Conservation (phyloP, 345 rosid genomes). For the Noccaea caerulescens region DNA sequence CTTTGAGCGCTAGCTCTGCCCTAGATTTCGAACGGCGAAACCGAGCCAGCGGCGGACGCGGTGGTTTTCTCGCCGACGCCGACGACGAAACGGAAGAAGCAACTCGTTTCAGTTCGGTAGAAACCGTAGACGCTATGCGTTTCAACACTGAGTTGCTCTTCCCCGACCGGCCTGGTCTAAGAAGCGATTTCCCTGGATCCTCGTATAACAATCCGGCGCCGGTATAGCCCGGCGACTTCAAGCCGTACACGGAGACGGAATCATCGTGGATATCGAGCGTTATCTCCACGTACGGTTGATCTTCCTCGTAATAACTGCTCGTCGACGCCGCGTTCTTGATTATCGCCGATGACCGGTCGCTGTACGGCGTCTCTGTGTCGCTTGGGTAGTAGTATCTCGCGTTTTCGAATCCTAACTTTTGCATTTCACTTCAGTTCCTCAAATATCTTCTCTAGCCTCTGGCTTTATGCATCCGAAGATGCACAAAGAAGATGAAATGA, state of each 20-base stretch:
- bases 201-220: slow-evolving; percentile 49
- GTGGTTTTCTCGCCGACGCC: slow-evolving; percentile 40
- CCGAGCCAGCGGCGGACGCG: slow-evolving; percentile 37
- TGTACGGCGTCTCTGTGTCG: slow-evolving; percentile 29
- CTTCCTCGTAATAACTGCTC: slow-evolving; percentile 20
- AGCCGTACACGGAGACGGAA: slow-evolving; percentile 79
- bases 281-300: slow-evolving; percentile 70
- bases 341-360: slow-evolving; percentile 20
- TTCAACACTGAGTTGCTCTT: slow-evolving; percentile 35
- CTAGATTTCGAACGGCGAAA: slow-evolving; percentile 62
- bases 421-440: slow-evolving; percentile 32
- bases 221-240: slow-evolving; percentile 47
- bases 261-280: slow-evolving; percentile 74
- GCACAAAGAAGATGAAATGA: slow-evolving; percentile 9
- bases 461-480: not conserved
- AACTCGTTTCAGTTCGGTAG: slow-evolving; percentile 60
- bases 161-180: slow-evolving; percentile 61
- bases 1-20: slow-evolving; percentile 61
- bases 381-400: slow-evolving; percentile 24
- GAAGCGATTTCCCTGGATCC: slow-evolving; percentile 62
- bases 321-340: slow-evolving; percentile 8
- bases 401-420: slow-evolving; percentile 37
- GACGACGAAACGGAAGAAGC: slow-evolving; percentile 49
- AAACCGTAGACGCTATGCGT: slow-evolving; percentile 58
- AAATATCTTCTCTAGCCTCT: not conserved